Evolutionary conservation across 306 rosid genomes (phyloP), one percentile per base, ranked within the genome.

Genomic region (Medicago ruthenica): DNA sequence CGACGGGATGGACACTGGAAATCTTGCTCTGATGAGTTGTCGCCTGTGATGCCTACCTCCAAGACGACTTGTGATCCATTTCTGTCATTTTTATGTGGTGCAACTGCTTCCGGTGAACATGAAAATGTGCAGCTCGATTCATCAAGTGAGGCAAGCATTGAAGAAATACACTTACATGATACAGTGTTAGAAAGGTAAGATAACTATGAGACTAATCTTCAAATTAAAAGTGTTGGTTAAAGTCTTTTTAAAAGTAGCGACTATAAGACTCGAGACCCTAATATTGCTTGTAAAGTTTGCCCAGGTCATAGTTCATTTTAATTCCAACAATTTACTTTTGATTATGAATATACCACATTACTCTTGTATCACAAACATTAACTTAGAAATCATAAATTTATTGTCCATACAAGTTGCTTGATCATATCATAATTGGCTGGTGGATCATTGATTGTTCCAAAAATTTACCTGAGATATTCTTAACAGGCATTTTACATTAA

Each of bases 41-140:
- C 61, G 34, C 61, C 82, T 62, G 74, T 18, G 36, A 77, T 34
- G 48, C 88, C 89, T 70, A 82, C 87, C 83, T 89, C 91, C 70
- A 83, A 76, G 84, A 73, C 76, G 74, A 82, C 77, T 24, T 54
- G 67, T 22, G 92, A 91, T 83, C 85, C 90, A 62, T 84, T 79
- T 80, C 58, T 91, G 45, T 82, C 93, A 21, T 91, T 89, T 75
- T 64, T 91, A 73, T 47, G 37, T n/a, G 82, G 75, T 7, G 73
- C 78, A 44, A 67, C 85, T 70, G 47, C 81, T 68, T 14, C 20
- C 9, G 63, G 70, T 45, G 74, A 74, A 61, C 53, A 75, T 27
- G 83, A 79, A 71, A 61, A 66, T 74, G 60, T 71, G 39, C 86
- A 62, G 74, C 83, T 79, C 34, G 76, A 65, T 71, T 80, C 88